These are phyloP conservation scores for Melanomma pulvis-pyrius DNA, from an alignment of 495 filamentous ascomycete species.

Conservation along the genomic window DNA sequence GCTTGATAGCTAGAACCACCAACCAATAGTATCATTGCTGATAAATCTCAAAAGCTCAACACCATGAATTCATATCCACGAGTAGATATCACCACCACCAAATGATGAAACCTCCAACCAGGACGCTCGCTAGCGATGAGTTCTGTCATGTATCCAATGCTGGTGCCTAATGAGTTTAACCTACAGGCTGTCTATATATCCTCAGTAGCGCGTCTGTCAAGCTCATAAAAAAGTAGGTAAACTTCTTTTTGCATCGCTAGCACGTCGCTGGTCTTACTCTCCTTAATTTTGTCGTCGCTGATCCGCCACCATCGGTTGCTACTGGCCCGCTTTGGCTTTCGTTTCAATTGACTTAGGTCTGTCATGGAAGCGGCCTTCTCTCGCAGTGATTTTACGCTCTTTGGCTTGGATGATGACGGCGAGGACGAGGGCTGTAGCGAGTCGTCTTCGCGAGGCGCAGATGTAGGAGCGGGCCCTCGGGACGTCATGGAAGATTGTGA, in stretches of 20 bases:
- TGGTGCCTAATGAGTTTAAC: neutral
- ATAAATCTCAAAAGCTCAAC: conserved; percentile 1
- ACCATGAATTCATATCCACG: neutral
- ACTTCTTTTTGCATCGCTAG: conserved; percentile 93
- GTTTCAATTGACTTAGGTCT: conserved; percentile 46
- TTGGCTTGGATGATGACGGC: conserved; percentile 8
- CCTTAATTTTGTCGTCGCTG: conserved; percentile 95
- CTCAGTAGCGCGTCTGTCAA: conserved; percentile 53
- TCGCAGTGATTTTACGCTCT: conserved; percentile 35
- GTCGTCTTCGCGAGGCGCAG: conserved; percentile 45
- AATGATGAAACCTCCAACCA: neutral
- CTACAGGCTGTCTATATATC: neutral
- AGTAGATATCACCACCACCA: neutral
- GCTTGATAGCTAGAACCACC: neutral
- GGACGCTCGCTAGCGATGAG: neutral
- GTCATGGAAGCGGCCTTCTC: conserved; percentile 38
- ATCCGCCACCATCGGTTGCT: conserved; percentile 93
- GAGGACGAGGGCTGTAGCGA: conserved; percentile 16
- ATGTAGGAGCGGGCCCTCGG: conserved; percentile 40
- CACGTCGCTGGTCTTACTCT: conserved; percentile 88
- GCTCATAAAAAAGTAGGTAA: conserved; percentile 94
- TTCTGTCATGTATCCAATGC: neutral
- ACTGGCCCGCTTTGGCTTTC: conserved; percentile 56
- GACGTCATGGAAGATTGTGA: conserved; percentile 42
- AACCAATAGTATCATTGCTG: conserved; percentile 2